phyloP scores from a whole-genome alignment of 805 yeast genomes.

The Yarrowia deformans region DNA sequence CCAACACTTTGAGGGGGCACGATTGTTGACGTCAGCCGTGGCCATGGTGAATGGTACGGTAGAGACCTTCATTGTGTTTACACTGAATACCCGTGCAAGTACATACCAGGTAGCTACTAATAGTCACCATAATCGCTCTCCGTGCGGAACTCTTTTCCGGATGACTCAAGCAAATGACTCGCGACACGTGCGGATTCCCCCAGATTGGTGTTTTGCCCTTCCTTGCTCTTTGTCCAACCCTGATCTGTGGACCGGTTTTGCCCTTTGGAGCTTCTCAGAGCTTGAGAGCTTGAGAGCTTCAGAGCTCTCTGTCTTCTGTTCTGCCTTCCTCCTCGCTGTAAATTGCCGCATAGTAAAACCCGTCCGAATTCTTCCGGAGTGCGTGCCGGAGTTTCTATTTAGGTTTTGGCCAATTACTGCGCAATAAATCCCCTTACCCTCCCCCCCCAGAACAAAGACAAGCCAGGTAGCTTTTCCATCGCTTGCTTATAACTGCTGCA shows the following conservation, averaged over 20 bases:
- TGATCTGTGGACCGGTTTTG: no score
- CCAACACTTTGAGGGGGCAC: neutral
- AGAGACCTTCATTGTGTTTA: no score
- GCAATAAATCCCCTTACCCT: slow-evolving; percentile 39
- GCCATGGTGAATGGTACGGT: no score
- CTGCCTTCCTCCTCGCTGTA: slow-evolving; percentile 24
- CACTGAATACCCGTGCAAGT: no score
- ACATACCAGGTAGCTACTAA: no score
- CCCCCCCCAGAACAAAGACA: slow-evolving; percentile 37
- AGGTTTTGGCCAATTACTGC: slow-evolving; percentile 39
- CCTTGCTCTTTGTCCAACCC: neutral
- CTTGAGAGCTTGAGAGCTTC: no score
- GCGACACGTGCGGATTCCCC: slow-evolving; percentile 6
- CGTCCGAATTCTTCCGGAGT: slow-evolving; percentile 39
- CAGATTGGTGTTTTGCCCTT: neutral
- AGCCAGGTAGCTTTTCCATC: slow-evolving; percentile 30
- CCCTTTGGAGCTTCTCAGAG: no score
- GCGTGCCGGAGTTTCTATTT: slow-evolving; percentile 36
- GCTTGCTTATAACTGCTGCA: slow-evolving; percentile 40
- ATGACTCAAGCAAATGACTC: slow-evolving; percentile 24
- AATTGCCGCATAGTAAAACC: slow-evolving; percentile 26
- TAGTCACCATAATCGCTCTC: neutral
- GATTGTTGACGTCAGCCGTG: no score
- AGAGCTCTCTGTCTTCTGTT: neutral
- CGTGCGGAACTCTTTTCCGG: neutral